Evolutionary conservation across 2,329 filamentous ascomycete genomes (phyloP).

Genomic region (Chaetomium sp.): DNA sequence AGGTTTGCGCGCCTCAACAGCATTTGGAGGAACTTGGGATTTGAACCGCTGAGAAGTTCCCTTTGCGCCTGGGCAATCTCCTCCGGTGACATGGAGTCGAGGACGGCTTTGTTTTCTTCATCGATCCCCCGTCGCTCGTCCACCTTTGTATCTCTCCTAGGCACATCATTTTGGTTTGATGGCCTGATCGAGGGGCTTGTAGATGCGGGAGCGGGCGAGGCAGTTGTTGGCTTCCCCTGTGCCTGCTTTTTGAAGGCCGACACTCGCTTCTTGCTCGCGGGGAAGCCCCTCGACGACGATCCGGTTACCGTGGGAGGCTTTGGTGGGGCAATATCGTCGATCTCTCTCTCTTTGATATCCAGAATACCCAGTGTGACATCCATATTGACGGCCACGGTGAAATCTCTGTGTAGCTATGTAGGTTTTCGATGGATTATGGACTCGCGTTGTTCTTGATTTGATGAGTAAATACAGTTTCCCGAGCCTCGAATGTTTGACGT

Average conservation of each 20-base stretch:
- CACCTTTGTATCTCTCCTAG: slow-evolving; percentile 41
- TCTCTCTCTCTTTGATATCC: slow-evolving; percentile 78
- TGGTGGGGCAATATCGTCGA: slow-evolving; percentile 61
- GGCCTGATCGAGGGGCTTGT: slow-evolving; percentile 19
- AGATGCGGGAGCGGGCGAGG: slow-evolving; percentile 25
- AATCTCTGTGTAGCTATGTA: neutral
- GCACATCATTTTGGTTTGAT: slow-evolving; percentile 25
- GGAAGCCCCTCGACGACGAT: slow-evolving; percentile 73
- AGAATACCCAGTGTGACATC: slow-evolving; percentile 59
- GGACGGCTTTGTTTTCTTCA: slow-evolving; percentile 72
- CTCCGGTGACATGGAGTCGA: slow-evolving; percentile 76
- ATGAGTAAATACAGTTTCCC: neutral
- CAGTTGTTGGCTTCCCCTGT: slow-evolving; percentile 38
- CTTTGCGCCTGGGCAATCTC: slow-evolving; percentile 80
- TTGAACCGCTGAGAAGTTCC: slow-evolving; percentile 78
- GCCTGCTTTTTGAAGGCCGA: slow-evolving; percentile 81
- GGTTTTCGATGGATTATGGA: neutral
- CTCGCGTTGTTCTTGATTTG: neutral
- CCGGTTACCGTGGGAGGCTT: slow-evolving; percentile 51
- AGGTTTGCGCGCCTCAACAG: slow-evolving; percentile 77
- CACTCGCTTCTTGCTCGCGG: slow-evolving; percentile 79
- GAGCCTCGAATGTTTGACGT: neutral
- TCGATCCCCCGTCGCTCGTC: slow-evolving; percentile 75
- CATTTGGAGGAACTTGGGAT: slow-evolving; percentile 73
- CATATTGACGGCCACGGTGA: slow-evolving; percentile 34